phyloP scores from a whole-genome alignment of 352 stramenopile species.

The Thraustochytrium sp. region DNA sequence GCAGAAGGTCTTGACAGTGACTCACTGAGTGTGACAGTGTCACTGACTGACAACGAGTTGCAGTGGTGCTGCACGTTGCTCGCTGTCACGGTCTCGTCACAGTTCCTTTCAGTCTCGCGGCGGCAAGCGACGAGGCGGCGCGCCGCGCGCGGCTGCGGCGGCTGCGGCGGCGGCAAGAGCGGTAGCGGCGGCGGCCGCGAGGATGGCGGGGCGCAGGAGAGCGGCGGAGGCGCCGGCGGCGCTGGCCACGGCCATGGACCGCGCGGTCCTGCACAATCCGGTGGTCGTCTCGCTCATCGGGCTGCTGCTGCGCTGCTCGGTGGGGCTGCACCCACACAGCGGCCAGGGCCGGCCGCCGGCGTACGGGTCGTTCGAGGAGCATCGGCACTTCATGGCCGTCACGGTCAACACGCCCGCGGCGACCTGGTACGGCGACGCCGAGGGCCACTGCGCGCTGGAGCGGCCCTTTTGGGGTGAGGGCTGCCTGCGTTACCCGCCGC shows the following conservation, averaged over 20 bases:
- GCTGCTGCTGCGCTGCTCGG: constrained; percentile 66
- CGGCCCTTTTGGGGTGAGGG: not conserved
- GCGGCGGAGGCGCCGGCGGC: too few species aligned
- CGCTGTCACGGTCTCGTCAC: too few species aligned
- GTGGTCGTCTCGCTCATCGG: constrained; percentile 71
- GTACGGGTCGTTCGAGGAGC: constrained; percentile 75
- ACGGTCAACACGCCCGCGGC: not conserved
- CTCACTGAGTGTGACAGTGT: too few species aligned
- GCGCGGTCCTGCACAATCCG: constrained; percentile 75
- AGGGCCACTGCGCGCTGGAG: not conserved
- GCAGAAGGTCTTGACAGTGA: too few species aligned
- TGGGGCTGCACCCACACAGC: constrained; percentile 71
- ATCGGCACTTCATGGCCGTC: constrained; percentile 52
- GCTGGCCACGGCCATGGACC: constrained; percentile 67
- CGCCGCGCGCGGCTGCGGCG: too few species aligned
- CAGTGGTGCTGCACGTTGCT: too few species aligned
- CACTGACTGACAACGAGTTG: too few species aligned
- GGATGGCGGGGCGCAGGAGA: too few species aligned
- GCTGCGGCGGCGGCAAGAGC: too few species aligned
- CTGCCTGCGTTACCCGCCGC: not conserved
- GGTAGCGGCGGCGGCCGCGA: too few species aligned
- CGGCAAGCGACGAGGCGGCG: too few species aligned
- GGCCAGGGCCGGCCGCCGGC: constrained; percentile 63
- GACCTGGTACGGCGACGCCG: not conserved
- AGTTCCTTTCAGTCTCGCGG: too few species aligned